Conservation (phyloP, 208 protist species). For the Crithidia mellificae region DNA sequence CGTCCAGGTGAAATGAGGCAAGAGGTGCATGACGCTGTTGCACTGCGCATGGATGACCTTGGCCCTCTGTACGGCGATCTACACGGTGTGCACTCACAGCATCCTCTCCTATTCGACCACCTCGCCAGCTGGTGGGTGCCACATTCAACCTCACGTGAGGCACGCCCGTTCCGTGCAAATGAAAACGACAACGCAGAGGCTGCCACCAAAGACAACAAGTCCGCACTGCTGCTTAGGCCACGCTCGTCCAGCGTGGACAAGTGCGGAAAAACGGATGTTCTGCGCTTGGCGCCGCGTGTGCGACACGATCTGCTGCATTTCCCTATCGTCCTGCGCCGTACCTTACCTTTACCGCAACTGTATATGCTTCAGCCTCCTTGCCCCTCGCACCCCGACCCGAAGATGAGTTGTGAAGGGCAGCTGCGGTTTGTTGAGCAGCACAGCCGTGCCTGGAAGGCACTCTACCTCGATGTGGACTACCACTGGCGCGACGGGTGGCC, state of each 20-base stretch:
- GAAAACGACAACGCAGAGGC: too few species aligned
- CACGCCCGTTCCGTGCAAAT: too few species aligned
- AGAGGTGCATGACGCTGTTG: too few species aligned
- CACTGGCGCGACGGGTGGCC: constrained; percentile 4
- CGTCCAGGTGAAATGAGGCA: too few species aligned
- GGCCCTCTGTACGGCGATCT: background rate
- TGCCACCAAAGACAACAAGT: background rate
- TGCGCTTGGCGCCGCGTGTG: background rate
- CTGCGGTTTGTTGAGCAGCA: background rate
- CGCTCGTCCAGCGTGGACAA: background rate
- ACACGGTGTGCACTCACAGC: constrained; percentile 1
- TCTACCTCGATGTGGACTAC: constrained; percentile 2
- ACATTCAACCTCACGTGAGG: background rate
- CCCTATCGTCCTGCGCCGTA: background rate
- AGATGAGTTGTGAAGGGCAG: background rate
- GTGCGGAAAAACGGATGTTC: background rate
- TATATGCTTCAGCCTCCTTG: background rate
- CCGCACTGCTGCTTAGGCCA: background rate
- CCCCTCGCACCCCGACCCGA: too few species aligned
- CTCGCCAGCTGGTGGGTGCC: constrained; percentile 5
- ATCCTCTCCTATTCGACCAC: constrained; percentile 2
- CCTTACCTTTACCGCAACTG: background rate
- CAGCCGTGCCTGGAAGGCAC: background rate
- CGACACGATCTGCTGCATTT: background rate
- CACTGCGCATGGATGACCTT: background rate